Evolutionary conservation across 1,284 basidiomycete species (phyloP), one percentile per base, ranked within the genome.

Genomic region (Pyrrhoderma noxium): DNA sequence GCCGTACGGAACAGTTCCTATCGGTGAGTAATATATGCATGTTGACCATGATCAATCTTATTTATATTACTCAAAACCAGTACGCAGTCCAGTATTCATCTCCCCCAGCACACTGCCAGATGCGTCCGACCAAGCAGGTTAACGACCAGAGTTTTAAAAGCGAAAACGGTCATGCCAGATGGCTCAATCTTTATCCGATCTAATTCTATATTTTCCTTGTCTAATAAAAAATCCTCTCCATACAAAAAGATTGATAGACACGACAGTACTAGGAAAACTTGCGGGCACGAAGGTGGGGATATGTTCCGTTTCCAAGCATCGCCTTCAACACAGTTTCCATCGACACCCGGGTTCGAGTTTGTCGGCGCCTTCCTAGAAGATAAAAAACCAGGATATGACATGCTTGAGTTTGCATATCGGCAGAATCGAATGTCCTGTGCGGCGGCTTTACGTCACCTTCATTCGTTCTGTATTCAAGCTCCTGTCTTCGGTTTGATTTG

Each of bases 371-470:
- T 79, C 49, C 77, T 72, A 70, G 77, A 80, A 57, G 77, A 80
- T 61, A 80, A 81, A 67, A 80, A 79, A 54, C 72, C 75, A 0
- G 62, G 70, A 8, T 73, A 76, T 46, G 58, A 66, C 4, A 60
- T 73, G 56, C 66, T 75, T 5, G 74, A 74, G 34, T 71, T 75
- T 56, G 79, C 78, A 0, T 77, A 77, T 58, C 64, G 79, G 21
- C 78, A 80, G 62, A 80, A 80, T 59, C 65, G 78, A 31, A 78
- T 80, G 67, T 66, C 76, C 2, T 76, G 76, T 2, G 68, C 78
- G 3, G 67, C 74, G 3, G 70, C 70, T 1, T 66, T 67, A 2
- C 68, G 78, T 1, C 79, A 80, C 58, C 62, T 79, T 22, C 69
- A 77, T 53, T 72, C 75, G 8, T 60, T 78, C 18, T 62, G 65